Evolutionary conservation across 345 rosid genomes (phyloP).

Genomic region (Lepidium africanum): DNA sequence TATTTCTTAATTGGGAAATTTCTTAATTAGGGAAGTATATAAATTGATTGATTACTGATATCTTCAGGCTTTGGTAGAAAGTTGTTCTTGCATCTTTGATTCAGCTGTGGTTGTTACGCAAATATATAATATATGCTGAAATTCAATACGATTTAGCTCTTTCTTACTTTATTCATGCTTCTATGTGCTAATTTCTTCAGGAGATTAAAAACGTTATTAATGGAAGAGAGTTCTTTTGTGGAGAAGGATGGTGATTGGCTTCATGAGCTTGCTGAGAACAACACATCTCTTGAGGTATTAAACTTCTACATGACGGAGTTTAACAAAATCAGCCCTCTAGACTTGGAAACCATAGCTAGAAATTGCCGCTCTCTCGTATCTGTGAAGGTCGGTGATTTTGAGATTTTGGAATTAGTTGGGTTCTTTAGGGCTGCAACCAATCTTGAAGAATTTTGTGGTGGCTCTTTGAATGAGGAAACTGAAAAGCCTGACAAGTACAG

Average conservation of each 20-base stretch:
- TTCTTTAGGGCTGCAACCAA: constrained; percentile 59
- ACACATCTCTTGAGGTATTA: constrained; percentile 63
- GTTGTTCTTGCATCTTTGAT: not conserved
- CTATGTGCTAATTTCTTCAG: constrained; percentile 33
- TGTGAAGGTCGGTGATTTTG: constrained; percentile 69
- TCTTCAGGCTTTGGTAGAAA: not conserved
- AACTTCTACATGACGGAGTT: constrained; percentile 86
- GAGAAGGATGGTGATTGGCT: constrained; percentile 87
- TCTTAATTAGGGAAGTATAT: not conserved
- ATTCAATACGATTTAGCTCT: not conserved
- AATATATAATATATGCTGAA: not conserved
- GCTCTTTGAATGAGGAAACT: constrained; percentile 48
- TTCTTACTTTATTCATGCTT: not conserved
- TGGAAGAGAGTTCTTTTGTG: constrained; percentile 70
- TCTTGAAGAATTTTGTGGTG: constrained; percentile 93
- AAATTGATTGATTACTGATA: not conserved
- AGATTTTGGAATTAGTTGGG: constrained; percentile 57
- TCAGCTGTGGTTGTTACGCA: not conserved
- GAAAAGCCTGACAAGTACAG: constrained; percentile 42
- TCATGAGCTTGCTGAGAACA: constrained; percentile 72
- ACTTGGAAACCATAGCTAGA: constrained; percentile 70
- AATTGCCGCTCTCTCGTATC: constrained; percentile 64
- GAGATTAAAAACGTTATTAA: constrained; percentile 58
- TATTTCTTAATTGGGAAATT: not conserved
- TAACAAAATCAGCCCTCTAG: constrained; percentile 37